These are phyloP conservation scores for Alternaria sp. DNA, from an alignment of 2,329 filamentous ascomycete genomes.

Conservation along the genomic window DNA sequence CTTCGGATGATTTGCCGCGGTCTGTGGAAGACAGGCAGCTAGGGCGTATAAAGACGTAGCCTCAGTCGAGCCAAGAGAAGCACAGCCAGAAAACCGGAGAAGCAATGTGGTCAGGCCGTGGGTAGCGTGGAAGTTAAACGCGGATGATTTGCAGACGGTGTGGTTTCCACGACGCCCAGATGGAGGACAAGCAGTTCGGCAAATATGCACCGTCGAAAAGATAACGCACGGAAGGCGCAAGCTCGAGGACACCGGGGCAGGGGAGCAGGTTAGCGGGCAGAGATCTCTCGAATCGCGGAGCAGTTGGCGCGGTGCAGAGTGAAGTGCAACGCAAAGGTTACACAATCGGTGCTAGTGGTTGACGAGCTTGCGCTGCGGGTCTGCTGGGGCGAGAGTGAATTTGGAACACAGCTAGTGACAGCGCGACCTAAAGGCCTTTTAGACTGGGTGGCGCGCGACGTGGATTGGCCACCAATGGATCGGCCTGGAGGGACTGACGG, in stretches of 20 bases:
- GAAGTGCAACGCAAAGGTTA: slow-evolving; percentile 46
- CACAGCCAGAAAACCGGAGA: slow-evolving; percentile 47
- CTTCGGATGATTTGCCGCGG: slow-evolving; percentile 48
- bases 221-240: slow-evolving; percentile 49
- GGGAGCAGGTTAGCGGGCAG: slow-evolving; percentile 30
- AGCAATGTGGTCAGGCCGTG: slow-evolving; percentile 44
- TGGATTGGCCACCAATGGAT: slow-evolving; percentile 45
- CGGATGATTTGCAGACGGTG: slow-evolving; percentile 58
- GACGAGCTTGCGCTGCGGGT: slow-evolving; percentile 36
- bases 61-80: slow-evolving; percentile 39
- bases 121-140: slow-evolving; percentile 55
- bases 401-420: slow-evolving; percentile 44
- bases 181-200: slow-evolving; percentile 49
- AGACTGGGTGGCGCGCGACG: slow-evolving; percentile 45
- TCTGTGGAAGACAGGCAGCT: slow-evolving; percentile 36
- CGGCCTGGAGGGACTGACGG: slow-evolving; percentile 34
- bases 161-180: slow-evolving; percentile 45
- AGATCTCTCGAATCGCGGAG: slow-evolving; percentile 46
- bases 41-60: slow-evolving; percentile 31
- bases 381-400: slow-evolving; percentile 33
- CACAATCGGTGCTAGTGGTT: slow-evolving; percentile 46
- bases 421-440: slow-evolving; percentile 35
- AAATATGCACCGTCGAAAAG: slow-evolving; percentile 48
- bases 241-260: slow-evolving; percentile 40
- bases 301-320: slow-evolving; percentile 39